Evolutionary conservation across 2,329 filamentous ascomycete genomes (phyloP), one percentile per base, ranked within the genome.

Genomic region (Aspergillus niger): DNA sequence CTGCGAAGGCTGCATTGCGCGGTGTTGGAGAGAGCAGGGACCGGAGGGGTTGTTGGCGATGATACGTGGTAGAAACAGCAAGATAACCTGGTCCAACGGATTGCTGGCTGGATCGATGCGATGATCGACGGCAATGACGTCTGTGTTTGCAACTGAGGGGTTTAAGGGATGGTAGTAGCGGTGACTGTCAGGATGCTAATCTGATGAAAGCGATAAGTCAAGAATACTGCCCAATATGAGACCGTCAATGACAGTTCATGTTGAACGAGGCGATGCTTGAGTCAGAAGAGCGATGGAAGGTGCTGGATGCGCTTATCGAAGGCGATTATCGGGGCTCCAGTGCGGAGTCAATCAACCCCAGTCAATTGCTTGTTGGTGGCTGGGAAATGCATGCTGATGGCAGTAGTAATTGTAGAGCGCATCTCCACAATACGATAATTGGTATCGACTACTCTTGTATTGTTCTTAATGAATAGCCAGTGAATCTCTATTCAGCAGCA

Each of bases 1-100:
- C 51, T 66, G 65, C 11, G 65, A 57, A 47, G 63, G 58, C 55
- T 69, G 70, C 61, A 65, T 64, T 15, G 26, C 80, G 48, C 30
- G 11, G 8, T 20, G 32, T 28, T 39, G 22, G 15, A 44, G 24
- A 20, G 15, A 49, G 36, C 22, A 30, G 54, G 30, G 6, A 22
- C 24, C 7, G 3, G 43, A 8, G 26, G n/a, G 7, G 26, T 20
- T 38, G 39, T 47, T 39, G 28, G 24, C 30, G 13, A 17, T 20
- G 47, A 30, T 49, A 44, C 10, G 52, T 28, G 15, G 39, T 28
- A 26, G 38, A 17, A 20, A 22, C 36, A 22, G n/a, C 13, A 44
- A 15, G 52, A 47, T 22, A 17, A 32, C 28, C 43, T 44, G 53
- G 36, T 38, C 53, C 39, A 28, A 30, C 15, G 41, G 52, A 20